Percentiles rank a stretch among this genome's conserved stretches.
phyloP scores from a whole-genome alignment of 768 basidiomycete species.

The Russula emetica region DNA sequence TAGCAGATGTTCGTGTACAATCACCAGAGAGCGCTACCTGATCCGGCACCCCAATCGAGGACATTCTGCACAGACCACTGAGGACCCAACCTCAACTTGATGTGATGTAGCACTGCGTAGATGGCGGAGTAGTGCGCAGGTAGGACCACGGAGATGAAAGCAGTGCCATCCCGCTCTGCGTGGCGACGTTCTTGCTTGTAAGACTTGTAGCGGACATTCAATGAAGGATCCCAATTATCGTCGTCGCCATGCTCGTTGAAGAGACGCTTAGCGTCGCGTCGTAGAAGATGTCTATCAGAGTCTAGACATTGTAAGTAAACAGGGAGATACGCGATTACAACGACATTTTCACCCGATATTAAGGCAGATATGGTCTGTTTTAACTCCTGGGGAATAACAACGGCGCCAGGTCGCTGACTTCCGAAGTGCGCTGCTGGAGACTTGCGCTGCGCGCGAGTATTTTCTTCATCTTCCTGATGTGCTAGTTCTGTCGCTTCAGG shows the following conservation, averaged over 20 bases:
- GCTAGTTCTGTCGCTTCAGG: constrained; percentile 31
- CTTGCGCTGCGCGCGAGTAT: constrained; percentile 46
- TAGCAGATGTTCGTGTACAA: not conserved
- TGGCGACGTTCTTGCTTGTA: constrained; percentile 54
- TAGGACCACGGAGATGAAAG: constrained; percentile 81
- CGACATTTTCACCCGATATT: constrained; percentile 52
- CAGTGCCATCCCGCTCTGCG: constrained; percentile 67
- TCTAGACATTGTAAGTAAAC: constrained; percentile 37
- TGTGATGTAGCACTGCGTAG: constrained; percentile 63
- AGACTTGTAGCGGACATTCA: constrained; percentile 58
- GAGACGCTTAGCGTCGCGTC: constrained; percentile 66
- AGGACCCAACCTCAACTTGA: constrained; percentile 58
- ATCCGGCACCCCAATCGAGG: constrained; percentile 81
- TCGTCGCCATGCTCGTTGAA: constrained; percentile 43
- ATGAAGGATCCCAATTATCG: constrained; percentile 52
- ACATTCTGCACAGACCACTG: constrained; percentile 58
- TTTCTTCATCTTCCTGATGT: constrained; percentile 35
- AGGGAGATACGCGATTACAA: not conserved
- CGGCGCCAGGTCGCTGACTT: constrained; percentile 63
- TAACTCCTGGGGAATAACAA: constrained; percentile 70
- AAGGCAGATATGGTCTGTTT: constrained; percentile 59
- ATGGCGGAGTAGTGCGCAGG: constrained; percentile 84
- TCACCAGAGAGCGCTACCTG: constrained; percentile 82
- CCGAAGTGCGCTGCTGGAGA: constrained; percentile 84
- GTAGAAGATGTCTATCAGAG: constrained; percentile 59